Conservation (phyloP, 805 yeast genomes). For the Teunomyces barrocoloradensis region DNA sequence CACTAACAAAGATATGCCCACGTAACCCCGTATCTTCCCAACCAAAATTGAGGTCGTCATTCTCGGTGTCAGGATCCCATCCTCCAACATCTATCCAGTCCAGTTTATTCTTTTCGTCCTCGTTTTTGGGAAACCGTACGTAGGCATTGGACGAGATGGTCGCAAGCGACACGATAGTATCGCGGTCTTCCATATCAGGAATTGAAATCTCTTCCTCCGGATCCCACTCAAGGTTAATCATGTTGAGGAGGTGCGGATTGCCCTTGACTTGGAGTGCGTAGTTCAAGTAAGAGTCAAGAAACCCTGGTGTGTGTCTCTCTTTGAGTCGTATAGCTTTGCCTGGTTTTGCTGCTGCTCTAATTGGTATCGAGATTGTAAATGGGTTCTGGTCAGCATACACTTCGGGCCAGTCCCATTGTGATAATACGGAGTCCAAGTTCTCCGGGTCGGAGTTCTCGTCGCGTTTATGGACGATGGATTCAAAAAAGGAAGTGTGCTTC, state of each 20-base stretch:
- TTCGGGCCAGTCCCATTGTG: constrained; percentile 36
- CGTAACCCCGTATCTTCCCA: constrained; percentile 86
- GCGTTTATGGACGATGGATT: not conserved
- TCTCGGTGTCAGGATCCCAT: constrained; percentile 53
- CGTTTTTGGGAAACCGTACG: constrained; percentile 65
- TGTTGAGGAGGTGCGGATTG: constrained; percentile 31
- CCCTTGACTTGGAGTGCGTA: constrained; percentile 49
- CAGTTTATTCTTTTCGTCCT: constrained; percentile 47
- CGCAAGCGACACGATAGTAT: constrained; percentile 74
- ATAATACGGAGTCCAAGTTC: constrained; percentile 9
- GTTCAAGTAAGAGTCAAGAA: constrained; percentile 62
- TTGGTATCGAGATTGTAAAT: constrained; percentile 34
- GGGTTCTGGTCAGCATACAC: constrained; percentile 34
- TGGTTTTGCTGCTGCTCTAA: constrained; percentile 16
- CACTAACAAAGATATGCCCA: constrained; percentile 80
- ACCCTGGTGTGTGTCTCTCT: constrained; percentile 51
- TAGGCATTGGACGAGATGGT: constrained; percentile 89
- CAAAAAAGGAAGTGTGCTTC: constrained; percentile 8
- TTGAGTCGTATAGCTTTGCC: constrained; percentile 26
- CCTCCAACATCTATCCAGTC: constrained; percentile 82
- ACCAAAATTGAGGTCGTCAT: constrained; percentile 65
- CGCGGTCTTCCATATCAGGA: constrained; percentile 75
- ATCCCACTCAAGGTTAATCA: constrained; percentile 62
- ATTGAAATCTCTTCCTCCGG: constrained; percentile 48
- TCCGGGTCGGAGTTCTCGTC: constrained; percentile 6